A percentile compares a stretch with the other conserved stretches of the same genome.
Evolutionary conservation across 2,329 filamentous ascomycete genomes (phyloP).

Genomic region (Coleophoma eucalyptorum): DNA sequence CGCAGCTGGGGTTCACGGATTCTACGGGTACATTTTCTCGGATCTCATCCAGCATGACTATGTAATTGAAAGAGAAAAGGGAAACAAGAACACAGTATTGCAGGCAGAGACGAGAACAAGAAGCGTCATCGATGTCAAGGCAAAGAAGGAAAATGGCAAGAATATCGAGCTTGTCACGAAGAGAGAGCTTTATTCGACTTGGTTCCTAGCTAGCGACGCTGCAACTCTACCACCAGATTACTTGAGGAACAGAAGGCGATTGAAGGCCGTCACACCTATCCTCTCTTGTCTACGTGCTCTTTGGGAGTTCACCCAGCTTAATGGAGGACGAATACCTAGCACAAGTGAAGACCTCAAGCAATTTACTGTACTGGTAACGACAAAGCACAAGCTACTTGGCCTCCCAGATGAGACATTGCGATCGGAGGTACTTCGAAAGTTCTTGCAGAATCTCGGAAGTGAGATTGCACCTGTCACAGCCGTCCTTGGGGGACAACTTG

Average conservation of each 20-base stretch:
- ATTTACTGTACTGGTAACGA: slow-evolving; percentile 75
- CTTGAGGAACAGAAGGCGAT: slow-evolving; percentile 61
- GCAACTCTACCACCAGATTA: slow-evolving; percentile 71
- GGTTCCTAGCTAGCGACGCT: slow-evolving; percentile 76
- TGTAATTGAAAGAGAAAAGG: slow-evolving; percentile 78
- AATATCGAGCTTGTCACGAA: slow-evolving; percentile 85
- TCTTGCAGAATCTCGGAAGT: slow-evolving; percentile 79
- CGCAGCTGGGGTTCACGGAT: slow-evolving; percentile 78
- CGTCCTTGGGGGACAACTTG: slow-evolving; percentile 83
- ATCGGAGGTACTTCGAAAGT: slow-evolving; percentile 73
- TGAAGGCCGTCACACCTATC: slow-evolving; percentile 74
- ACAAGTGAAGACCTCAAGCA: slow-evolving; percentile 63
- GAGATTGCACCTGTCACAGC: slow-evolving; percentile 86
- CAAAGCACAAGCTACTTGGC: slow-evolving; percentile 72
- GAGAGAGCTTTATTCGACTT: slow-evolving; percentile 83
- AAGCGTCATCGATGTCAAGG: slow-evolving; percentile 67
- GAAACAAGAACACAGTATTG: slow-evolving; percentile 63
- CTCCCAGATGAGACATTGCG: slow-evolving; percentile 64
- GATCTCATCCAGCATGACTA: slow-evolving; percentile 91
- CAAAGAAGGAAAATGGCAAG: slow-evolving; percentile 67
- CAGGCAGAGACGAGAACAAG: slow-evolving; percentile 74
- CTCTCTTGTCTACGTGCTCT: slow-evolving; percentile 84
- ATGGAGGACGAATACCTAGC: slow-evolving; percentile 47
- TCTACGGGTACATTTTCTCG: slow-evolving; percentile 93
- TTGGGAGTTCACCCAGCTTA: slow-evolving; percentile 75